Percentiles rank a stretch among this genome's conserved stretches.
These are phyloP conservation scores for Pseudophaeomoniella oleicola DNA, from an alignment of 2,329 filamentous ascomycete species.

Conservation along the genomic window DNA sequence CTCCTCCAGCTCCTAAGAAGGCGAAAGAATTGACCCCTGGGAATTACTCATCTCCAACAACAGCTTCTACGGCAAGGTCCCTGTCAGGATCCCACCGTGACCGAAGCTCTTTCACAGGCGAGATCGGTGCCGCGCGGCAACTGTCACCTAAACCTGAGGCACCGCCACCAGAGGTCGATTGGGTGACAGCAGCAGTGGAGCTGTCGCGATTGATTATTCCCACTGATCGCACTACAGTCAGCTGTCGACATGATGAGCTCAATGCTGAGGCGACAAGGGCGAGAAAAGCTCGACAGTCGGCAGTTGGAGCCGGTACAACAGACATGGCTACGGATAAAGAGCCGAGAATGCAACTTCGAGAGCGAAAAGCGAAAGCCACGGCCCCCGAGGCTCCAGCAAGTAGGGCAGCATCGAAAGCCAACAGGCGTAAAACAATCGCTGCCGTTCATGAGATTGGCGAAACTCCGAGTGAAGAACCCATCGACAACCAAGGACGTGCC, in stretches of 20 bases:
- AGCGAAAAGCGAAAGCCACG: conserved; percentile 42
- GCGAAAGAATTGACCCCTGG: conserved; percentile 42
- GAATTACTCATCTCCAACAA: conserved; percentile 76
- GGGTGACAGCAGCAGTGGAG: conserved; percentile 72
- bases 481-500: background rate
- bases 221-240: conserved; percentile 55
- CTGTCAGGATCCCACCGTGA: conserved; percentile 49
- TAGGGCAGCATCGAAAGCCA: conserved; percentile 30
- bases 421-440: conserved; percentile 48
- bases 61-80: conserved; percentile 72
- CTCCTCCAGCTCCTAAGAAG: conserved; percentile 36
- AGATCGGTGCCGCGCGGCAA: conserved; percentile 9
- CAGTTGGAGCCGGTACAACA: conserved; percentile 26
- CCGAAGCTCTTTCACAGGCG: conserved; percentile 8
- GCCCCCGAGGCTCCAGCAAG: conserved; percentile 37
- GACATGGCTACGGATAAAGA: conserved; percentile 32
- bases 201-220: conserved; percentile 73
- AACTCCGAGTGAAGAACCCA: background rate
- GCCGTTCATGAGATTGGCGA: conserved; percentile 30
- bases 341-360: conserved; percentile 57
- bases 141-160: conserved; percentile 25
- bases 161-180: conserved; percentile 68
- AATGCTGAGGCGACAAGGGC: conserved; percentile 51
- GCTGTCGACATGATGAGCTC: conserved; percentile 65
- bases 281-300: conserved; percentile 50